A percentile compares a stretch with the other conserved stretches of the same genome.
phyloP scores from a whole-genome alignment of 345 rosid genomes.

The Tarenaya hassleriana region DNA sequence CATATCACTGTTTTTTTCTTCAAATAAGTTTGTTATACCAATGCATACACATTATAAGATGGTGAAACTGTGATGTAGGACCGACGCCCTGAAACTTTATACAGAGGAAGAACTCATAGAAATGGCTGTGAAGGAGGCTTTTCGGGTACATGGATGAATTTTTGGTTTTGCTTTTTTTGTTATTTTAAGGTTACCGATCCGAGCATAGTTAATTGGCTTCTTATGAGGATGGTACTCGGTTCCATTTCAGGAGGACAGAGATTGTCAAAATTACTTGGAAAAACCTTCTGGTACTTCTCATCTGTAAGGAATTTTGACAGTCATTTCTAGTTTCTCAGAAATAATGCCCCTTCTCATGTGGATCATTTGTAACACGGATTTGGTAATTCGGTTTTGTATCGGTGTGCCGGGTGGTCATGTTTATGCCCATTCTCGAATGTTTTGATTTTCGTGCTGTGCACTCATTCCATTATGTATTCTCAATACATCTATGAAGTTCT shows the following conservation, averaged over 20 bases:
- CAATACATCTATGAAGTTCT: neutral
- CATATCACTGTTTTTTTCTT: neutral
- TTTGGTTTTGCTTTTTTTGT: neutral
- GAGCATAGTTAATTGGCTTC: constrained; percentile 1
- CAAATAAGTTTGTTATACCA: neutral
- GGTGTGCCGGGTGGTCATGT: constrained; percentile 5
- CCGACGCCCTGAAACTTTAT: constrained; percentile 24
- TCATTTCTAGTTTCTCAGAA: neutral
- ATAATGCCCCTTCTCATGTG: neutral
- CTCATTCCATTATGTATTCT: neutral
- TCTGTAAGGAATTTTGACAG: constrained; percentile 15
- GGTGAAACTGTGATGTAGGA: constrained; percentile 18
- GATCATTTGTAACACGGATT: constrained; percentile 3
- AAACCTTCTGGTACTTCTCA: constrained; percentile 8
- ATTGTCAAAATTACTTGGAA: constrained; percentile 6
- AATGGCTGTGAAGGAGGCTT: constrained; percentile 35
- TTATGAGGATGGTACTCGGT: constrained; percentile 5
- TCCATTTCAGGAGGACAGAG: constrained; percentile 14
- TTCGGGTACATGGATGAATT: constrained; percentile 1
- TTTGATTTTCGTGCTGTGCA: neutral
- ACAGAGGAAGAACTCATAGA: constrained; percentile 30
- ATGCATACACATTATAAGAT: neutral
- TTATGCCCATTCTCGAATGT: neutral
- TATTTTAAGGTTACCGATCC: no score
- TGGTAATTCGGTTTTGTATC: constrained; percentile 1